phyloP scores from a whole-genome alignment of 2,329 filamentous ascomycete species.

The Zarea fungicola region DNA sequence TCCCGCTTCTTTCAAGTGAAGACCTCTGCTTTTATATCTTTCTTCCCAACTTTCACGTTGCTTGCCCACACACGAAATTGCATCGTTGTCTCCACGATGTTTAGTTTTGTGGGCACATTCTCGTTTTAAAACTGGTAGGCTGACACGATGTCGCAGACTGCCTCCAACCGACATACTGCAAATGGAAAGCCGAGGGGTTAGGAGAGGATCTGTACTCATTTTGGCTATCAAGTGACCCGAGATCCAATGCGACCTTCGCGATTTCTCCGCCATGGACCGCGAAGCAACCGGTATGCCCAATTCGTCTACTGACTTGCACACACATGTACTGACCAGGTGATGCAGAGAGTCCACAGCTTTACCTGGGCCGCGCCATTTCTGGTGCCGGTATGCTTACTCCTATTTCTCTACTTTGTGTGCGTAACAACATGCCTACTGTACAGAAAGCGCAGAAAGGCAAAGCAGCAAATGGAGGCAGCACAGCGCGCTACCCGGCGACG shows the following conservation, averaged over 20 bases:
- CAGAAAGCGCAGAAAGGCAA: slow-evolving; percentile 22
- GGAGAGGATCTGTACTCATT: slow-evolving; percentile 24
- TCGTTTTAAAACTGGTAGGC: not conserved
- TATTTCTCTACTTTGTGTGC: slow-evolving; percentile 25
- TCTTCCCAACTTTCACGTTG: not conserved
- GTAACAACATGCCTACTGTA: slow-evolving; percentile 24
- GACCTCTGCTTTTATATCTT: not conserved
- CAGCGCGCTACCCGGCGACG: slow-evolving; percentile 1
- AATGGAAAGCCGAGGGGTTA: slow-evolving; percentile 26
- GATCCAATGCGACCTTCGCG: slow-evolving; percentile 23
- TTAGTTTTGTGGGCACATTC: slow-evolving; percentile 11
- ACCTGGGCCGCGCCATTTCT: slow-evolving; percentile 26
- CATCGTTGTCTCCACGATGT: not conserved
- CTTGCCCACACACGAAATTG: not conserved
- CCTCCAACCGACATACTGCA: slow-evolving; percentile 17
- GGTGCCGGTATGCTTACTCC: slow-evolving; percentile 25
- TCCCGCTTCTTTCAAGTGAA: not conserved
- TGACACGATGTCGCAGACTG: slow-evolving; percentile 19
- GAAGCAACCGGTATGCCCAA: slow-evolving; percentile 19
- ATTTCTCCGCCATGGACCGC: slow-evolving; percentile 29
- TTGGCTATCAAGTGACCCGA: slow-evolving; percentile 23
- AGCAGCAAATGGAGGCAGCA: slow-evolving; percentile 16
- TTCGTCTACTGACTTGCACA: not conserved
- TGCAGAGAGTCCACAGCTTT: slow-evolving; percentile 18
- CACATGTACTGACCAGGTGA: not conserved